Evolutionary conservation across 1,284 basidiomycete species (phyloP).

Genomic region (Cryptococcus hybrid): DNA sequence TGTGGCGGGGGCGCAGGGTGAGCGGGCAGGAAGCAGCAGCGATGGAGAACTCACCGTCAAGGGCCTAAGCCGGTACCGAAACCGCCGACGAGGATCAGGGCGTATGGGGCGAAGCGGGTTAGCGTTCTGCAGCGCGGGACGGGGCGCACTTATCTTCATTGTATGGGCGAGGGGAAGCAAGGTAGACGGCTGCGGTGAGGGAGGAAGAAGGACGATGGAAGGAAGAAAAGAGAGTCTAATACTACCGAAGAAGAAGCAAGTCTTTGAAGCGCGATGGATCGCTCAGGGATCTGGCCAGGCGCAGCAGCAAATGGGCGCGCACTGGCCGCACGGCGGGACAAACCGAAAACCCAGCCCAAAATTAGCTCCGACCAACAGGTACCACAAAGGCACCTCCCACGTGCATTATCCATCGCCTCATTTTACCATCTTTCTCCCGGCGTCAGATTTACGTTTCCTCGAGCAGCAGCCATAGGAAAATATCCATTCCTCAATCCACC

Average conservation of each 20-base stretch:
- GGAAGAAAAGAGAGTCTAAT: too few relatives aligned
- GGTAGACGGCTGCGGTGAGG: background rate
- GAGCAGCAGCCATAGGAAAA: background rate
- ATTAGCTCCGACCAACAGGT: too few relatives aligned
- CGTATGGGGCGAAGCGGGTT: constrained; percentile 31
- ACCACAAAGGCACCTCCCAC: too few relatives aligned
- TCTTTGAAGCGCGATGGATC: background rate
- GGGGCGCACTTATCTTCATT: constrained; percentile 45
- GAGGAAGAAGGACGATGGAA: too few relatives aligned
- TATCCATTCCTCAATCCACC: constrained; percentile 5
- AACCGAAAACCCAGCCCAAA: background rate
- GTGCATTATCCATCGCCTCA: too few relatives aligned
- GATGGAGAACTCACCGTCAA: constrained; percentile 51
- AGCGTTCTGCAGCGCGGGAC: constrained; percentile 12
- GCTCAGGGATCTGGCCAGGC: background rate
- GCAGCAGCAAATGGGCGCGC: background rate
- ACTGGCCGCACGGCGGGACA: background rate
- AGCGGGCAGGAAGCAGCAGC: background rate
- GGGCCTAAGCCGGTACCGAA: constrained; percentile 57
- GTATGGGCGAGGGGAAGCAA: constrained; percentile 3
- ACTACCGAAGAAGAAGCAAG: background rate
- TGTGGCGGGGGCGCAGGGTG: constrained; percentile 5
- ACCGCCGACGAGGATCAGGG: constrained; percentile 53
- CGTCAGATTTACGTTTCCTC: too few relatives aligned
- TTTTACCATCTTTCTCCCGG: too few relatives aligned